Conservation (phyloP, 805 yeast species). For the Candida nonsorbophila region DNA sequence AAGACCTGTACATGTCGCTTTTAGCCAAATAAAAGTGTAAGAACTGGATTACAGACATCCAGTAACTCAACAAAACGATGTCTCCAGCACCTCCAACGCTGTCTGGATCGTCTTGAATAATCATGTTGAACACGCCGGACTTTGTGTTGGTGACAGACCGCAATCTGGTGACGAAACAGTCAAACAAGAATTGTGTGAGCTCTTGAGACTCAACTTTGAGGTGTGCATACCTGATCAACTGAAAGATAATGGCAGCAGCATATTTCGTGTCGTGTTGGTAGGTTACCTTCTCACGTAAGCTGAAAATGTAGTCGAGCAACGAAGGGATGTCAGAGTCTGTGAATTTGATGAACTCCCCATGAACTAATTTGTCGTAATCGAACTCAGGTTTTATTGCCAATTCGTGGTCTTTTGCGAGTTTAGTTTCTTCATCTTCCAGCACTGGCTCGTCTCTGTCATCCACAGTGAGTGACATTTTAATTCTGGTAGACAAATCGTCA, state of each 20-base stretch:
- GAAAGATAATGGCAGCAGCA: slow-evolving; percentile 68
- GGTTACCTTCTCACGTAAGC: slow-evolving; percentile 30
- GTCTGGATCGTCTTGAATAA: slow-evolving; percentile 21
- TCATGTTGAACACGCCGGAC: slow-evolving; percentile 51
- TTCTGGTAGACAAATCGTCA: slow-evolving; percentile 29
- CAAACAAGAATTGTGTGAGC: slow-evolving; percentile 54
- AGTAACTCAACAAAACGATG: slow-evolving; percentile 70
- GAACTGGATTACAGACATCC: slow-evolving; percentile 80
- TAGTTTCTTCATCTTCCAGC: slow-evolving; percentile 20
- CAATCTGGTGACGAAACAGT: slow-evolving; percentile 56
- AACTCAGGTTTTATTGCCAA: slow-evolving; percentile 35
- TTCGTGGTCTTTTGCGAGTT: slow-evolving; percentile 22
- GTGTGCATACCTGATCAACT: slow-evolving; percentile 65
- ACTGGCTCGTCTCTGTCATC: slow-evolving; percentile 6
- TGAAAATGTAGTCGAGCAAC: slow-evolving; percentile 44
- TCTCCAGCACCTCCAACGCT: slow-evolving; percentile 44
- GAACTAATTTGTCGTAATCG: slow-evolving; percentile 50
- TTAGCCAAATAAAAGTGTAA: slow-evolving; percentile 71
- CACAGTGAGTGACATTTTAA: slow-evolving; percentile 24
- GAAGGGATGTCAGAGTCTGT: slow-evolving; percentile 52
- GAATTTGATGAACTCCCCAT: slow-evolving; percentile 58
- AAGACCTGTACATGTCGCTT: slow-evolving; percentile 50
- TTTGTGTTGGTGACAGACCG: slow-evolving; percentile 55
- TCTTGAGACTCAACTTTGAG: slow-evolving; percentile 49
- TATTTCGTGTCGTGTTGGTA: slow-evolving; percentile 45